Conservation (phyloP, 2,329 filamentous ascomycete genomes). For the Fusarium veterinarium region DNA sequence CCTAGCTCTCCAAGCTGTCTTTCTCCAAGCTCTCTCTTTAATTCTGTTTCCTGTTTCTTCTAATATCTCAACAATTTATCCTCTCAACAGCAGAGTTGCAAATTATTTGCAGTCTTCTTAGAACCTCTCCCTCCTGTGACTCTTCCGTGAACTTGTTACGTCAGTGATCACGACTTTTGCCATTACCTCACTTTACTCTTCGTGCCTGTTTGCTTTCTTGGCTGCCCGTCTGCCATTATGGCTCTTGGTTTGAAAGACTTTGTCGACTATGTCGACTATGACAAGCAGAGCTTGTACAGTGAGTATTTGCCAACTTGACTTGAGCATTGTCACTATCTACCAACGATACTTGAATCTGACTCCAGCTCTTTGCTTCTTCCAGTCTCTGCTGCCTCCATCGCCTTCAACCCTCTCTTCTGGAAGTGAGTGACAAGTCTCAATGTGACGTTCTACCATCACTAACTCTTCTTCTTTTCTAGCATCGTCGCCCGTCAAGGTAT, state of each 20-base stretch:
- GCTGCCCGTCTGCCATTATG: slow-evolving; percentile 49
- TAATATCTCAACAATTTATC: slow-evolving; percentile 4
- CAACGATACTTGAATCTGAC: slow-evolving; percentile 29
- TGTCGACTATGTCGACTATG: slow-evolving; percentile 75
- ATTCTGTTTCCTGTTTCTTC: neutral
- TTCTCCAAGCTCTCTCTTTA: slow-evolving; percentile 4
- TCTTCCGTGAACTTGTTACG: slow-evolving; percentile 32
- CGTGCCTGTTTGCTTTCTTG: neutral
- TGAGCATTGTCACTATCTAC: neutral
- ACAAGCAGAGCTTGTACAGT: slow-evolving; percentile 75
- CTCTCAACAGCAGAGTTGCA: slow-evolving; percentile 1
- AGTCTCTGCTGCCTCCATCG: slow-evolving; percentile 86
- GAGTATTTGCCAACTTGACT: slow-evolving; percentile 49
- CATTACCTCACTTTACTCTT: slow-evolving; percentile 6
- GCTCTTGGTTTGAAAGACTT: slow-evolving; percentile 55
- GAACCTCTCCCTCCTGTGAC: slow-evolving; percentile 3
- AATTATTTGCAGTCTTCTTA: neutral
- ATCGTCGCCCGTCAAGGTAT: slow-evolving; percentile 85
- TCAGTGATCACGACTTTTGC: slow-evolving; percentile 29
- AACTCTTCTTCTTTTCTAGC: slow-evolving; percentile 60
- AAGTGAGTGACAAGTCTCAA: slow-evolving; percentile 74
- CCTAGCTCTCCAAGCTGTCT: slow-evolving; percentile 13
- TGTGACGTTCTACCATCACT: slow-evolving; percentile 41
- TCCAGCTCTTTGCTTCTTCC: slow-evolving; percentile 10
- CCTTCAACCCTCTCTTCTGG: slow-evolving; percentile 99